These are phyloP conservation scores for Quercus berberidifolia DNA, from an alignment of 306 rosid species.

Conservation along the genomic window DNA sequence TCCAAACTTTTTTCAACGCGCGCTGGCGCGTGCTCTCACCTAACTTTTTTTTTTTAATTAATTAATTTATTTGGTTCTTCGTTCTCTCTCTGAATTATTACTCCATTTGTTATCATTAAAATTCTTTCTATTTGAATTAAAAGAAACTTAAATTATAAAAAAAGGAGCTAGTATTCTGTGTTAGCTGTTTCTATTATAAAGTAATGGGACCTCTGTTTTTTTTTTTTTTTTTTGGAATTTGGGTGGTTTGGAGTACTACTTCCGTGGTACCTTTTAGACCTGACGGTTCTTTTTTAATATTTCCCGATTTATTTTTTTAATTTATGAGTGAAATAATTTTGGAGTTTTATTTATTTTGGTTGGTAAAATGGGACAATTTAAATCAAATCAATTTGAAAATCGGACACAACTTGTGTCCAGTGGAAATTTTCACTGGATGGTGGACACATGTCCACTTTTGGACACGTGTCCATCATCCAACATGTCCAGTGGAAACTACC, in stretches of 20 bases:
- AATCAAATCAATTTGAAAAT: background rate
- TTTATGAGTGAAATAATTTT: background rate
- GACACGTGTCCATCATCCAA: too few species aligned
- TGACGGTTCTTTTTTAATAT: background rate
- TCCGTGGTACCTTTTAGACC: constrained; percentile 14
- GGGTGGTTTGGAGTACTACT: background rate
- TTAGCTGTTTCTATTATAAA: background rate
- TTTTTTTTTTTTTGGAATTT: background rate
- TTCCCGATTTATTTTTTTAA: background rate
- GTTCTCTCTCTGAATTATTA: background rate
- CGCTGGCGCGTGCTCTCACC: background rate
- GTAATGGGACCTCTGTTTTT: background rate
- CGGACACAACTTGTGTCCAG: fast-evolving
- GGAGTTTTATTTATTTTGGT: background rate
- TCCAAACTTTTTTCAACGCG: background rate
- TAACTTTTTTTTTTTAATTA: background rate
- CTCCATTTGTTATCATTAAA: background rate
- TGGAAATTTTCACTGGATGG: fast-evolving
- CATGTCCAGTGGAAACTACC: fast-evolving
- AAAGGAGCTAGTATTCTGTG: background rate
- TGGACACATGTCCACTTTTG: fast-evolving
- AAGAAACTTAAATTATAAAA: background rate
- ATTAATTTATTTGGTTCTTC: too few species aligned
- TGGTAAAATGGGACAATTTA: background rate
- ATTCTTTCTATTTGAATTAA: background rate